Conservation (phyloP, 345 rosid genomes). For the Pseudoturritis turrita region DNA sequence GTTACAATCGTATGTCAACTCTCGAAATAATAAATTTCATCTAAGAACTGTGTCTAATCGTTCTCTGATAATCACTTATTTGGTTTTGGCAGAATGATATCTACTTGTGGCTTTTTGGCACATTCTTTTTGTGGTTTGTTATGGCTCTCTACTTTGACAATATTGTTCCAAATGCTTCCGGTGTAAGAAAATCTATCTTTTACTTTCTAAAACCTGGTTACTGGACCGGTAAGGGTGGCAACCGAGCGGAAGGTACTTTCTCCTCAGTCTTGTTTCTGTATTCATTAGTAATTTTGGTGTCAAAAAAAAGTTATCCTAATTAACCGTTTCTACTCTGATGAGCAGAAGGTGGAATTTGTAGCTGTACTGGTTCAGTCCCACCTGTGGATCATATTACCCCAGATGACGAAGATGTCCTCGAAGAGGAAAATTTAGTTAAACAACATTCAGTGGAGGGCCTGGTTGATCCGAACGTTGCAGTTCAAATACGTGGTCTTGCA, state of each 20-base stretch:
- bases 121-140: slow-evolving; percentile 61
- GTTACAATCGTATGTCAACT: slow-evolving; percentile 61
- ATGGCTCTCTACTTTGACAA: slow-evolving; percentile 86
- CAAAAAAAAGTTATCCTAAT: not conserved
- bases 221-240: slow-evolving; percentile 92
- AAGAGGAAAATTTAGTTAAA: slow-evolving; percentile 70
- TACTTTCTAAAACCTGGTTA: slow-evolving; percentile 76
- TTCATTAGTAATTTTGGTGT: not conserved
- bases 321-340: not conserved
- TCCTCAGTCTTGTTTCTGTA: slow-evolving; percentile 13
- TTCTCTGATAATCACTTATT: slow-evolving; percentile 1
- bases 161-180: slow-evolving; percentile 72
- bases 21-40: not conserved
- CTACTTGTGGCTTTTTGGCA: slow-evolving; percentile 62
- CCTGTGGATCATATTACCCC: slow-evolving; percentile 46
- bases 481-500: slow-evolving; percentile 72
- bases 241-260: slow-evolving; percentile 55
- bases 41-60: not conserved
- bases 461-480: slow-evolving; percentile 62
- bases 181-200: slow-evolving; percentile 67
- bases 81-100: slow-evolving; percentile 63
- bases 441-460: slow-evolving; percentile 43
- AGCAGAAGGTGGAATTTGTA: slow-evolving; percentile 84
- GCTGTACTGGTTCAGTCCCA: slow-evolving; percentile 65
- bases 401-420: slow-evolving; percentile 85